These are phyloP conservation scores for Didymella pinodella DNA, from an alignment of 2,329 filamentous ascomycete species.

Conservation along the genomic window DNA sequence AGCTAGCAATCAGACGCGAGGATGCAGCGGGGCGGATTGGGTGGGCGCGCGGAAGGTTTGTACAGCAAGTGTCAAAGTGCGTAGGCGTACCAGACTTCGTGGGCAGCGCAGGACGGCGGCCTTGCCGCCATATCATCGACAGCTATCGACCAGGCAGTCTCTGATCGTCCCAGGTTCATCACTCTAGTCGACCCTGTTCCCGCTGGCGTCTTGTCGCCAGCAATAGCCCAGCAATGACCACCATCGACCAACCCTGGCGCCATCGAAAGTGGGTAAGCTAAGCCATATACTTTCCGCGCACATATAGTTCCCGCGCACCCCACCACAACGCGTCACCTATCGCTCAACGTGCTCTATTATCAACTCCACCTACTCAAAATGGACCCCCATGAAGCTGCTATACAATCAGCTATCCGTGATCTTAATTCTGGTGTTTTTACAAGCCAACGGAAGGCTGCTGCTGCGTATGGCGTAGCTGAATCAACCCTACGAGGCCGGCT, in stretches of 20 bases:
- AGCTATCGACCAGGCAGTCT: constrained; percentile 11
- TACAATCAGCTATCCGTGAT: too few relatives aligned
- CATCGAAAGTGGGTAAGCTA: constrained; percentile 12
- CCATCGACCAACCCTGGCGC: constrained; percentile 14
- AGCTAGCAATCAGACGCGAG: constrained; percentile 13
- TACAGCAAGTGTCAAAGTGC: neutral
- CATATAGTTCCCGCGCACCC: too few relatives aligned
- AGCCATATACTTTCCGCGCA: too few relatives aligned
- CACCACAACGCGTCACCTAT: too few relatives aligned
- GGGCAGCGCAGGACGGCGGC: constrained; percentile 2
- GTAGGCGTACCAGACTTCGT: constrained; percentile 2
- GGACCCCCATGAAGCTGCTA: too few relatives aligned
- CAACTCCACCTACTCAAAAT: too few relatives aligned
- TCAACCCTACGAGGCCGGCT: too few relatives aligned
- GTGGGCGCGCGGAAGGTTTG: constrained; percentile 3
- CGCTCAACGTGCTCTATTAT: too few relatives aligned
- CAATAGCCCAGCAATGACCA: constrained; percentile 3
- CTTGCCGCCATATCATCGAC: constrained; percentile 12
- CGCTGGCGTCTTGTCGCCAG: constrained; percentile 23
- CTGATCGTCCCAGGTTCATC: constrained; percentile 20
- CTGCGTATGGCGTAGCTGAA: too few relatives aligned
- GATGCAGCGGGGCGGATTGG: constrained; percentile 11
- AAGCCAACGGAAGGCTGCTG: too few relatives aligned
- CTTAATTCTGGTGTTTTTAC: too few relatives aligned
- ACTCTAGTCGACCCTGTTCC: constrained; percentile 18